phyloP scores from a whole-genome alignment of 2,329 filamentous ascomycete species.

The Diaporthe vaccinii region DNA sequence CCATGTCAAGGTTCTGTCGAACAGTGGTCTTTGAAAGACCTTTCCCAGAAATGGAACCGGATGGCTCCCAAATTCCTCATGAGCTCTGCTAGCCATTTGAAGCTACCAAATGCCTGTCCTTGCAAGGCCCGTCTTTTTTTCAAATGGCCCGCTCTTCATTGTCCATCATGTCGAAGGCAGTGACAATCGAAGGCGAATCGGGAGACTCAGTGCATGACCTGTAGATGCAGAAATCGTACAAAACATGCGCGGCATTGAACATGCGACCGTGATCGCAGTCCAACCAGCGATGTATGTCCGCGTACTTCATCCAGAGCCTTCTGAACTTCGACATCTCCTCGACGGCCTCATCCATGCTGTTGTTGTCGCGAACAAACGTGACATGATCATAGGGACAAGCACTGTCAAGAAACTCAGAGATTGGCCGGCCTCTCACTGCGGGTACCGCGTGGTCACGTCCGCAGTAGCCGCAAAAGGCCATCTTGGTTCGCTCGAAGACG shows the following conservation, averaged over 20 bases:
- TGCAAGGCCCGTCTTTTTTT: background rate
- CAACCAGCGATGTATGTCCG: background rate
- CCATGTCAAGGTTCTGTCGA: too few relatives aligned
- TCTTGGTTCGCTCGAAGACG: background rate
- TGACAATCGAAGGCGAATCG: fast-evolving
- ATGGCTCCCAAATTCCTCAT: background rate
- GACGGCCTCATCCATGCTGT: background rate
- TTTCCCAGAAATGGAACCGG: background rate
- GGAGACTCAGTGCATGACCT: background rate
- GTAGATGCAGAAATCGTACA: background rate
- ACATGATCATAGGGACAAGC: background rate
- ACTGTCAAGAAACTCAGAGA: background rate
- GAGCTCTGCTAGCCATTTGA: background rate
- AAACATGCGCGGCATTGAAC: background rate
- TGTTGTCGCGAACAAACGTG: background rate
- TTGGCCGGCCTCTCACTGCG: too few relatives aligned
- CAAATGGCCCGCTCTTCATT: background rate
- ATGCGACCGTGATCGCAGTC: too few relatives aligned
- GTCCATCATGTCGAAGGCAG: background rate
- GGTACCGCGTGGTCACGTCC: fast-evolving
- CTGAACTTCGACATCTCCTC: background rate
- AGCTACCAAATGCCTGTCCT: background rate
- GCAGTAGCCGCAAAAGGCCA: fast-evolving
- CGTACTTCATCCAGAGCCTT: background rate
- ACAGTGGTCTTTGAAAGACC: background rate